Evolutionary conservation across 2,329 filamentous ascomycete genomes (phyloP).

Genomic region (Immersiporthe knoxdaviesiana): DNA sequence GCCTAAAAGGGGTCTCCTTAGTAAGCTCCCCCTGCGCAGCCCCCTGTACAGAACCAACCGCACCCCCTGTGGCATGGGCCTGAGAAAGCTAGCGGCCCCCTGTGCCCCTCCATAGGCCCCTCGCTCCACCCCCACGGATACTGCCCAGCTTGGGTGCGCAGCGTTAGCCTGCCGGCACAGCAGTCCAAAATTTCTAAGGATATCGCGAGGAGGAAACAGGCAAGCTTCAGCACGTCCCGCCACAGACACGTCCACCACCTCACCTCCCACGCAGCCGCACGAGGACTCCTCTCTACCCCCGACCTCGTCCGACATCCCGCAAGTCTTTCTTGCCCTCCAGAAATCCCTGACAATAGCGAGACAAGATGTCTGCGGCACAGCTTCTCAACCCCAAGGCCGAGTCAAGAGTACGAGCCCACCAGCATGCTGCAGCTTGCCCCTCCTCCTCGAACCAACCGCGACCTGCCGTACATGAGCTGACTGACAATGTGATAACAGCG

Average conservation of each 20-base stretch:
- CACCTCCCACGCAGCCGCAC: neutral
- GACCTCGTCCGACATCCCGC: neutral
- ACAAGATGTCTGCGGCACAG: conserved; percentile 89
- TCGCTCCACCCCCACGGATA: neutral
- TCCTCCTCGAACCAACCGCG: conserved; percentile 31
- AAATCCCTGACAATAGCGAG: conserved; percentile 18
- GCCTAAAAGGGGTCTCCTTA: neutral
- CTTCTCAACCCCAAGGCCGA: conserved; percentile 99
- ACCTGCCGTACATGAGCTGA: conserved; percentile 45
- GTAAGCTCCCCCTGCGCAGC: neutral
- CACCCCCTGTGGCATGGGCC: neutral
- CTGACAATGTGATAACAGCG: conserved; percentile 59
- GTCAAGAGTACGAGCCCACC: conserved; percentile 74
- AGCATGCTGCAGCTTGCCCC: conserved; percentile 32
- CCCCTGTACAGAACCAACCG: neutral
- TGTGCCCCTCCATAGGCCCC: neutral
- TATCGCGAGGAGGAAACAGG: conserved; percentile 7
- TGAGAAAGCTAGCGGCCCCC: neutral
- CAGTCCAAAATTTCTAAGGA: conserved; percentile 15
- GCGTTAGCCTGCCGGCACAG: conserved; percentile 17
- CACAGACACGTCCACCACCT: neutral
- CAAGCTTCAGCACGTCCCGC: conserved; percentile 6
- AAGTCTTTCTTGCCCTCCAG: neutral
- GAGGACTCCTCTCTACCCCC: neutral
- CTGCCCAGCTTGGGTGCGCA: too few relatives aligned